A percentile compares a stretch with the other conserved stretches of the same genome.
Evolutionary conservation across 2,329 filamentous ascomycete species (phyloP).

Genomic region (Fusarium paranaense): DNA sequence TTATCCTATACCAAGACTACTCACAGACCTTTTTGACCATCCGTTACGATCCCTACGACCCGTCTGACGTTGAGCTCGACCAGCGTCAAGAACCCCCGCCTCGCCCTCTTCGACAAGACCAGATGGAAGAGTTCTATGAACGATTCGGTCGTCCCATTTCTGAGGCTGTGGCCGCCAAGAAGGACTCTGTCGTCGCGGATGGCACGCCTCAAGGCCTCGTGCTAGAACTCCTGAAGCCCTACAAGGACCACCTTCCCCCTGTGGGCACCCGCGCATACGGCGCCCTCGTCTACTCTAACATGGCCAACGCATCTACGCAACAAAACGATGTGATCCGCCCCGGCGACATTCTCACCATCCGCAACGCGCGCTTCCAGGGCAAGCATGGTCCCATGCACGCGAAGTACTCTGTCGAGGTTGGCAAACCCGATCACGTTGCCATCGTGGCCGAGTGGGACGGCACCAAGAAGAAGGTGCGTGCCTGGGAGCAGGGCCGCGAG

Average conservation of each 20-base stretch:
- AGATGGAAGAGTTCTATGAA: slow-evolving; percentile 88
- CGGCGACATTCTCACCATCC: slow-evolving; percentile 92
- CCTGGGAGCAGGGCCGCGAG: slow-evolving; percentile 95
- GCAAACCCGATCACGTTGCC: slow-evolving; percentile 88
- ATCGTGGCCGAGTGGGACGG: slow-evolving; percentile 98
- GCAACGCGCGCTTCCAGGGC: slow-evolving; percentile 94
- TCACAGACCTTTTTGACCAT: slow-evolving; percentile 91
- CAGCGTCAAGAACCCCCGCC: slow-evolving; percentile 91
- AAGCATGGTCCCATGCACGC: slow-evolving; percentile 96
- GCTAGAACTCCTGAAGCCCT: slow-evolving; percentile 80
- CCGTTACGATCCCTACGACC: slow-evolving; percentile 80
- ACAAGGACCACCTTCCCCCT: slow-evolving; percentile 80
- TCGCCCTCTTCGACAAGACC: slow-evolving; percentile 85
- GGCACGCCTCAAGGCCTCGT: slow-evolving; percentile 83
- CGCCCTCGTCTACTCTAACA: slow-evolving; percentile 91
- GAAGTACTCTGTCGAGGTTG: slow-evolving; percentile 90
- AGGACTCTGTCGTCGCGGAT: slow-evolving; percentile 85
- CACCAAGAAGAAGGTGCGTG: slow-evolving; percentile 96
- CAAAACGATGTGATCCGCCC: slow-evolving; percentile 93
- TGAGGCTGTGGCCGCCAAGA: slow-evolving; percentile 75
- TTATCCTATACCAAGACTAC: slow-evolving; percentile 94
- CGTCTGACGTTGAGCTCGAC: slow-evolving; percentile 78
- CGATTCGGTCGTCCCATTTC: slow-evolving; percentile 84
- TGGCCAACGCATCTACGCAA: slow-evolving; percentile 91
- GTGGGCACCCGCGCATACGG: slow-evolving; percentile 92